Evolutionary conservation across 2,329 filamentous ascomycete genomes (phyloP), one percentile per base, ranked within the genome.

Genomic region (Trichoderma polysporum): DNA sequence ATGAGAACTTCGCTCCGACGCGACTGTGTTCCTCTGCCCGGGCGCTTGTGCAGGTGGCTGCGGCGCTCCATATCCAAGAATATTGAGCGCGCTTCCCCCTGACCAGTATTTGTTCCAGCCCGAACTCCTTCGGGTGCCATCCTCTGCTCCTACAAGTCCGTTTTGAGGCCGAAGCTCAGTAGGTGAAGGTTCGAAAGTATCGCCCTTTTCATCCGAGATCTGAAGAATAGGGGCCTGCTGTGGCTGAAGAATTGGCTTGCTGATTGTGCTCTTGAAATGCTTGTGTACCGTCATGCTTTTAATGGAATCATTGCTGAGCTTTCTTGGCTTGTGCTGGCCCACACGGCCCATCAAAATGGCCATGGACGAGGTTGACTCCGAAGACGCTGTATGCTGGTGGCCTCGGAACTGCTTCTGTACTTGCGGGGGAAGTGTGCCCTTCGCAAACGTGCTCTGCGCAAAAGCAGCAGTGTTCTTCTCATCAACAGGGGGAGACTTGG

Each of bases 81-180:
- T 85, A 73, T 90, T 89, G 66, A 90, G 79, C 8, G 88, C 85
- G 70, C 89, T 91, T 62, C 90, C 90, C 59, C 89, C 90, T 15
- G 90, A 91, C 86, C 91, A 93, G 78, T 92, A 93, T 62, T 87
- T 82, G 76, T 91, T 92, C 90, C 90, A 93, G 56, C 90, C 90
- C 3, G 90, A 92, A 72, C 89, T 91, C 73, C 87, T 83, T 65
- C 88, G 83, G 22, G 81, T 79, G 52, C 78, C 79, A 57, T 81
- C 83, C 58, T 83, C 78, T 69, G 69, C 73, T 62, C 74, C 78
- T 69, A 69, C 71, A 68, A 65, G 79, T 67, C 69, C 73, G 50
- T 74, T 75, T 68, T 73, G 76, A 69, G 75, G 74, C 66, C 77
- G 80, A 67, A 79, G 80, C 74, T 76, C 74, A 3, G 69, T 73